Evolutionary conservation across 176 grass and related monocot species (phyloP).

Genomic region (Dactylis glomerata): DNA sequence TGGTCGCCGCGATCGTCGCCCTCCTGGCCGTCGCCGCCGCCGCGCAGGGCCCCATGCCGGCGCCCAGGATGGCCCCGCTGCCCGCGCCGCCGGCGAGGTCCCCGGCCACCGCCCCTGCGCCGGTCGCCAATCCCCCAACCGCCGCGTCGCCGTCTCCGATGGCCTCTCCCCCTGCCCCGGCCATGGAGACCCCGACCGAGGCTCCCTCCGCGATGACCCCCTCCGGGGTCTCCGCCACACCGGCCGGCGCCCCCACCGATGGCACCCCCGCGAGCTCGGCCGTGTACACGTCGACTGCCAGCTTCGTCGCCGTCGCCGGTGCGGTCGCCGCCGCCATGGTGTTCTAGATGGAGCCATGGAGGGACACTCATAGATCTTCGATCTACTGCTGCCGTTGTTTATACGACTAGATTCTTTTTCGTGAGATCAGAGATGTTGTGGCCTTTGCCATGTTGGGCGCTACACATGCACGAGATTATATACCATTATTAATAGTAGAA

Average conservation of each 20-base stretch:
- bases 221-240: background rate
- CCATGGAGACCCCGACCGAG: background rate
- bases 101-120: slow-evolving; percentile 23
- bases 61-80: slow-evolving; percentile 43
- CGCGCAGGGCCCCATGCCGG: slow-evolving; percentile 38
- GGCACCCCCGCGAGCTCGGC: background rate
- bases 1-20: slow-evolving; percentile 18
- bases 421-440: background rate
- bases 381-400: background rate
- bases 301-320: slow-evolving; percentile 36
- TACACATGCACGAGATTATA: background rate
- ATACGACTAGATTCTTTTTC: background rate
- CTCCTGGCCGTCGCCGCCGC: slow-evolving; percentile 29
- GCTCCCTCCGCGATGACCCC: slow-evolving; percentile 21
- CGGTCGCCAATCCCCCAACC: slow-evolving; percentile 7
- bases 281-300: background rate
- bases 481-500: background rate
- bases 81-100: slow-evolving; percentile 35
- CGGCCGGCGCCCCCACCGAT: background rate
- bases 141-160: slow-evolving; percentile 30
- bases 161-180: slow-evolving; percentile 29
- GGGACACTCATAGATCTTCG: background rate
- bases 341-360: slow-evolving; percentile 37
- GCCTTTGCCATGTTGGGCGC: background rate
- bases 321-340: slow-evolving; percentile 35